Percentiles rank a stretch among this genome's conserved stretches.
These are phyloP conservation scores for Botrytis deweyae DNA, from an alignment of 2,329 filamentous ascomycete genomes.

Conservation along the genomic window DNA sequence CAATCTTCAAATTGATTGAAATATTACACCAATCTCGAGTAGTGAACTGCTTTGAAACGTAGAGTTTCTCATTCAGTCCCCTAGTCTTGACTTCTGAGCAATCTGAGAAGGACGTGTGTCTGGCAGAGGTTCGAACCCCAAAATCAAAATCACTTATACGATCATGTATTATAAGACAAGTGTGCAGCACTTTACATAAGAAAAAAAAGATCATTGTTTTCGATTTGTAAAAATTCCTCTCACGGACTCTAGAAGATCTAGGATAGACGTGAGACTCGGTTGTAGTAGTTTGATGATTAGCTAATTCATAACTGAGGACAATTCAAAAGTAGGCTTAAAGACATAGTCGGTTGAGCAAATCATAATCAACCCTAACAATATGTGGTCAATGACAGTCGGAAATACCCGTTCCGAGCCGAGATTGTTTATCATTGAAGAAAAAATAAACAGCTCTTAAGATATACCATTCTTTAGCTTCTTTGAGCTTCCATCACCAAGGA, in stretches of 20 bases:
- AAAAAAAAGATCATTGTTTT: background rate
- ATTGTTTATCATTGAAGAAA: background rate
- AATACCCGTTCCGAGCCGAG: background rate
- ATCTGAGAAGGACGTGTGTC: background rate
- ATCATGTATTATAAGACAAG: background rate
- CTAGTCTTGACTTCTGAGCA: background rate
- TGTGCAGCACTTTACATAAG: background rate
- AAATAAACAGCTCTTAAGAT: background rate
- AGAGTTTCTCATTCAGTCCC: background rate
- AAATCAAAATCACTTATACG: background rate
- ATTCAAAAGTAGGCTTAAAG: background rate
- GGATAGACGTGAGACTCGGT: no score
- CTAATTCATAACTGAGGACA: background rate
- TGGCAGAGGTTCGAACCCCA: background rate
- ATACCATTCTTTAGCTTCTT: background rate
- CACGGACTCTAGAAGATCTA: background rate
- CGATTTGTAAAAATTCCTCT: background rate
- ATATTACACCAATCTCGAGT: background rate
- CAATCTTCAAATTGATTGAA: background rate
- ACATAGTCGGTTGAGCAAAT: background rate
- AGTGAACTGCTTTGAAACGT: background rate
- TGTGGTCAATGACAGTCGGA: background rate
- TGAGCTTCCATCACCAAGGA: background rate
- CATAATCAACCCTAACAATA: background rate
- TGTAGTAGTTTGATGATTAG: background rate